A percentile compares a stretch with the other conserved stretches of the same genome.
phyloP scores from a whole-genome alignment of 768 basidiomycete genomes.

The Tulasnella sp. region DNA sequence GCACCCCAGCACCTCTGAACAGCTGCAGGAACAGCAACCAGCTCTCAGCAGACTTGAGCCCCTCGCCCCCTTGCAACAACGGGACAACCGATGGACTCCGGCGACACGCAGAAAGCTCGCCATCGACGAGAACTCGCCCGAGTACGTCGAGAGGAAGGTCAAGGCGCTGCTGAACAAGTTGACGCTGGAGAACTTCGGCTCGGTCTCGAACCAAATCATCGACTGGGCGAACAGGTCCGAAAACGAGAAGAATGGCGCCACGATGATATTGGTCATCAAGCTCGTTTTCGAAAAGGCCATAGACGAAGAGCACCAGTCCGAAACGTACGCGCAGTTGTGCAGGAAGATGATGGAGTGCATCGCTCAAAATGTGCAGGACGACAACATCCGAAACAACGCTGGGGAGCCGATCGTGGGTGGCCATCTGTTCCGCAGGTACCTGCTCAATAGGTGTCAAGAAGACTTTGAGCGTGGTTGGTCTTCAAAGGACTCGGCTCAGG shows the following conservation, averaged over 20 bases:
- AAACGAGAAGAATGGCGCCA: slow-evolving; percentile 88
- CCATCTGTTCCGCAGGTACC: slow-evolving; percentile 92
- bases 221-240: slow-evolving; percentile 91
- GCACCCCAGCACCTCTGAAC: slow-evolving; percentile 20
- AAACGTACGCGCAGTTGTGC: slow-evolving; percentile 96
- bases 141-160: slow-evolving; percentile 85
- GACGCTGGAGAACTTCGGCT: slow-evolving; percentile 94
- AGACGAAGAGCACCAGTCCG: slow-evolving; percentile 91
- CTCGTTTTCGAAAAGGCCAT: slow-evolving; percentile 97
- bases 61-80: slow-evolving; percentile 68
- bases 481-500: slow-evolving; percentile 78
- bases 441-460: slow-evolving; percentile 93
- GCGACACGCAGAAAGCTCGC: neutral
- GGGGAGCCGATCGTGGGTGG: slow-evolving; percentile 91
- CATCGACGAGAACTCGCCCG: neutral
- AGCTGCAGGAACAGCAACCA: slow-evolving; percentile 5
- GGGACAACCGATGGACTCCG: slow-evolving; percentile 76
- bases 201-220: slow-evolving; percentile 93
- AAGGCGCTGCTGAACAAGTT: slow-evolving; percentile 89
- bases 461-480: slow-evolving; percentile 97
- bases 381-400: slow-evolving; percentile 73
- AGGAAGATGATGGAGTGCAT: slow-evolving; percentile 95
- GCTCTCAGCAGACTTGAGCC: slow-evolving; percentile 49
- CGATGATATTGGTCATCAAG: slow-evolving; percentile 92
- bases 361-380: slow-evolving; percentile 81